Base-by-base conservation (phyloP, 2,329 filamentous ascomycete species). In the Neocucurbitaria cava region DNA sequence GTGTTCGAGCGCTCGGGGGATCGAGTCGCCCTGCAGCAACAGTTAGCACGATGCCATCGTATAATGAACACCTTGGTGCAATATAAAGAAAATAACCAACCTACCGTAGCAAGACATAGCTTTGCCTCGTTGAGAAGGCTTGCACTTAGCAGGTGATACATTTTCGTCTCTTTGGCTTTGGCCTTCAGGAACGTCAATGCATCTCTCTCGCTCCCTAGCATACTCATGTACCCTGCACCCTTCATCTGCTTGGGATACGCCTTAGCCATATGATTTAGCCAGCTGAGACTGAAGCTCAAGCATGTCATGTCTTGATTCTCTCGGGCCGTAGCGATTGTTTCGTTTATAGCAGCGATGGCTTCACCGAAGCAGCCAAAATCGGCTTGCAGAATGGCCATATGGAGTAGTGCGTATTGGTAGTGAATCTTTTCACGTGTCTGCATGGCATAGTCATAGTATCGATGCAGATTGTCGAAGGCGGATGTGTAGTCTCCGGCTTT, bases 381-480 rank as follows among this genome's bases (percentile, higher is more conserved):
- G 15, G 93, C 91, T 70, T 99, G 94, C 4, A 98, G 83, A 30
- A 97, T 91, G 3, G 93, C 94, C 54, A 97, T 84, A 70, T 97
- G 97, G 70, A 99, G 87, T 13, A 98, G 79, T 0, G 95, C 95
- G 71, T 97, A 96, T 71, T 98, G 95, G 69, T 99, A 98, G 66
- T 93, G 93, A 5, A 90, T 85, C 21, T 90, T 88, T 66, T 96
- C 90, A 56, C 87, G 82, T 62, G 87, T 90, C 67, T 95, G 90
- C 86, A 96, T 92, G 1, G 93, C 95, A 75, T 96, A 97, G 74
- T 99, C 95, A 68, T 97, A 99, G 75, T 97, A 99, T 46, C 92
- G 88, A 74, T 98, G 93, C 18, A 99, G 82, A 62, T 89, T 89
- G 68, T 99, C 94, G 71, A 97, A 95, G 0, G 95, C 90, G 0